Evolutionary conservation across 352 stramenopile genomes (phyloP).

Genomic region (Globisporangium nodosum): DNA sequence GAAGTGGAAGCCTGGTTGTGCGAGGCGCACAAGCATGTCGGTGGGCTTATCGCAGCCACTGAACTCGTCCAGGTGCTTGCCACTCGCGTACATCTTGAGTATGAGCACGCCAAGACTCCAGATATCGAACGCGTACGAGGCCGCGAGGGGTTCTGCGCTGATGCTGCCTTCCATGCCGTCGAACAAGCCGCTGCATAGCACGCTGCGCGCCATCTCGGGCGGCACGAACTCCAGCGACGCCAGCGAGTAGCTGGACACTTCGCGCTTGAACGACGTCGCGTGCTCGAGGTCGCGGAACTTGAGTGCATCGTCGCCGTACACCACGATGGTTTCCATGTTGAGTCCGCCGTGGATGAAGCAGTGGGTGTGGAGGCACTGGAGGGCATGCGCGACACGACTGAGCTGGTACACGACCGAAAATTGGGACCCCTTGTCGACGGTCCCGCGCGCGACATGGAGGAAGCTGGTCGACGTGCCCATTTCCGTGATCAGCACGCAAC

Average conservation of each 20-base stretch:
- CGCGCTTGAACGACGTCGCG: conserved; percentile 24
- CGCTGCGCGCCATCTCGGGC: conserved; percentile 38
- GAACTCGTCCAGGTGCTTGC: conserved; percentile 46
- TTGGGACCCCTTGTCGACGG: conserved; percentile 25
- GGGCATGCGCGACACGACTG: conserved; percentile 23
- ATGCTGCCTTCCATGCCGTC: conserved; percentile 7
- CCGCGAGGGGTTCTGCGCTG: conserved; percentile 8
- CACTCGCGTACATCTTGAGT: conserved; percentile 44
- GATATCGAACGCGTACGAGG: conserved; percentile 38
- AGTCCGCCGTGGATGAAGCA: conserved; percentile 52
- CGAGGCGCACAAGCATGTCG: conserved; percentile 32
- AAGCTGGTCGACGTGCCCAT: conserved; percentile 33
- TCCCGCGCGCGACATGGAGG: conserved; percentile 23
- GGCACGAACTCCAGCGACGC: conserved; percentile 31
- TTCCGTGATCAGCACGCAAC: conserved; percentile 44
- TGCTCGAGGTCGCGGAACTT: conserved; percentile 53
- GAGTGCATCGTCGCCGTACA: conserved; percentile 30
- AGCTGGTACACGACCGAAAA: conserved; percentile 30
- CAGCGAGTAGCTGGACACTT: conserved; percentile 8
- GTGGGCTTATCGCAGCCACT: conserved; percentile 20
- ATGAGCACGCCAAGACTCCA: conserved; percentile 60
- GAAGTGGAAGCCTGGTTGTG: conserved; percentile 25
- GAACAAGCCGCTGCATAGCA: conserved; percentile 22
- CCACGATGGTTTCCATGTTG: conserved; percentile 31
- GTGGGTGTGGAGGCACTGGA: conserved; percentile 40